These are phyloP conservation scores for Boletellus sp. DNA, from an alignment of 768 basidiomycete genomes.

Conservation along the genomic window DNA sequence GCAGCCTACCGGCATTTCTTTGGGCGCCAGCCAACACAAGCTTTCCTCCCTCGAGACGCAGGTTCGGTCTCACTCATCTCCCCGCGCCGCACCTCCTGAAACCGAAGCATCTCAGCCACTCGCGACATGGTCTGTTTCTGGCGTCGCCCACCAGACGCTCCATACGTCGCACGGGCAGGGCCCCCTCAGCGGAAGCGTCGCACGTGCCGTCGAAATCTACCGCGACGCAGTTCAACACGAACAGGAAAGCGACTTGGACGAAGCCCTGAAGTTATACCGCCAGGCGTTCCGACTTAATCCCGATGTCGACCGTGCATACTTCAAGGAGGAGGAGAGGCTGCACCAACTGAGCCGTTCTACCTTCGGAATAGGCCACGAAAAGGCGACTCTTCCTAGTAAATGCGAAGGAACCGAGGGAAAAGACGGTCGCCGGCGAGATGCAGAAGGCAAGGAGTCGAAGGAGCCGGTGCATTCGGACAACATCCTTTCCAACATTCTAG, in stretches of 20 bases:
- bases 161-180: slow-evolving; percentile 26
- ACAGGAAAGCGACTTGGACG: slow-evolving; percentile 68
- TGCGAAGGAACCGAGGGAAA: slow-evolving; percentile 56
- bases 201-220: slow-evolving; percentile 63
- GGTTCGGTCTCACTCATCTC: slow-evolving; percentile 2
- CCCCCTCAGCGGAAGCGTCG: slow-evolving; percentile 34
- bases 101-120: slow-evolving; percentile 4
- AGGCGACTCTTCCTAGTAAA: slow-evolving; percentile 77
- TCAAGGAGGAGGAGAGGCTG: slow-evolving; percentile 46
- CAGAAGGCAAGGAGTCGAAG: slow-evolving; percentile 27
- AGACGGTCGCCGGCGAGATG: slow-evolving; percentile 65
- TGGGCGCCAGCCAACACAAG: not conserved
- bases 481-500: slow-evolving; percentile 48
- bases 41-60: slow-evolving; percentile 7
- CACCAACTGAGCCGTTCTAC: slow-evolving; percentile 9
- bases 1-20: not conserved
- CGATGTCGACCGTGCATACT: slow-evolving; percentile 71
- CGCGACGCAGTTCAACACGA: slow-evolving; percentile 68
- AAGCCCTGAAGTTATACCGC: slow-evolving; percentile 73
- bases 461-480: slow-evolving; percentile 24
- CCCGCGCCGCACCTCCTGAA: not conserved
- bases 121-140: slow-evolving; percentile 11
- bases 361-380: slow-evolving; percentile 54
- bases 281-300: slow-evolving; percentile 76
- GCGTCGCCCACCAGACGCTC: slow-evolving; percentile 11